A percentile compares a stretch with the other conserved stretches of the same genome.
Conservation (phyloP, 2,329 filamentous ascomycete genomes). For the Stenocarpella maydis region DNA sequence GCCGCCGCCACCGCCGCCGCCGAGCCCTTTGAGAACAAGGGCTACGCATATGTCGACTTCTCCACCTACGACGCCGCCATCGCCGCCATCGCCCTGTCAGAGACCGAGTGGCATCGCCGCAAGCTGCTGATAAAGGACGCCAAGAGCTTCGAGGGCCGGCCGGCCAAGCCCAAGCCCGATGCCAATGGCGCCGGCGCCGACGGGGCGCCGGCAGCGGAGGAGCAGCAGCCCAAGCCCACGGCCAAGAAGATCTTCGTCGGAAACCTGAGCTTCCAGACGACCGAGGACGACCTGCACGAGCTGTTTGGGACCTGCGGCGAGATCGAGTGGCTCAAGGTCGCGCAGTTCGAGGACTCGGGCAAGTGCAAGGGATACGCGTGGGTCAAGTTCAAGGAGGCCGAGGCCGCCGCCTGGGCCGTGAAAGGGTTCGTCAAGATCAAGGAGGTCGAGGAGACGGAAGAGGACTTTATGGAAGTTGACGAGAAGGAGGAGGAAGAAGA, state of each 20-base stretch:
- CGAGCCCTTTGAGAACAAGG: constrained; percentile 73
- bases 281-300: constrained; percentile 79
- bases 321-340: constrained; percentile 84
- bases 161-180: constrained; percentile 66
- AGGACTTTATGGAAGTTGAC: constrained; percentile 63
- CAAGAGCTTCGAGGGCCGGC: constrained; percentile 89
- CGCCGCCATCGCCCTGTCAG: constrained; percentile 85
- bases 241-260: constrained; percentile 87
- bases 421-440: constrained; percentile 81
- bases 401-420: constrained; percentile 78
- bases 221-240: constrained; percentile 43
- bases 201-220: constrained; percentile 38
- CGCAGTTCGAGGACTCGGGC: constrained; percentile 94
- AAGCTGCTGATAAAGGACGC: constrained; percentile 93
- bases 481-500: constrained; percentile 48
- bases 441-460: constrained; percentile 69
- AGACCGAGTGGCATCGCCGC: constrained; percentile 78
- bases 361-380: constrained; percentile 99
- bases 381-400: constrained; percentile 86
- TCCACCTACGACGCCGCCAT: constrained; percentile 72
- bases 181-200: constrained; percentile 39
- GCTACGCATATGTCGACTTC: constrained; percentile 97
- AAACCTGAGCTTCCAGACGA: constrained; percentile 84
- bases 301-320: constrained; percentile 88
- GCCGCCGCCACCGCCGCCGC: not conserved